A percentile compares a stretch with the other conserved stretches of the same genome.
Conservation (phyloP, 2,329 filamentous ascomycete genomes). For the Rachicladosporium sp. region DNA sequence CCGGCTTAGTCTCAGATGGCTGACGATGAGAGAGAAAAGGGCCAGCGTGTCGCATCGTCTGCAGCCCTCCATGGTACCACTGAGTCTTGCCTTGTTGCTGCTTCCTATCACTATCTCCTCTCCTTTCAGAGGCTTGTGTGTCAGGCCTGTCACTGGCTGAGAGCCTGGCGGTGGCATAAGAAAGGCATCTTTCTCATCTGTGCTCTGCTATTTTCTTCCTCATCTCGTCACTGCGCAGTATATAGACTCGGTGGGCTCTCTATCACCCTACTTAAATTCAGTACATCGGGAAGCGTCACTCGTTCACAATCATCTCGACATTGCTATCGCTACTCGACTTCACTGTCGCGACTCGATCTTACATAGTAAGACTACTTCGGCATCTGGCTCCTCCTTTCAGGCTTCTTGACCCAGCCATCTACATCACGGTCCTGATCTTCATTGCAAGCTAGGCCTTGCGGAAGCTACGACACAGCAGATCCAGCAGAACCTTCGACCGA, state of each 20-base stretch:
- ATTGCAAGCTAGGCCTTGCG: too few relatives aligned
- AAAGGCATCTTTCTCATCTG: conserved; percentile 10
- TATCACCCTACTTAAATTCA: too few relatives aligned
- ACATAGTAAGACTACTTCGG: too few relatives aligned
- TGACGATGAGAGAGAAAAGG: conserved; percentile 14
- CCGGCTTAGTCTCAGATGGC: conserved; percentile 7
- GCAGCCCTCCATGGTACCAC: conserved; percentile 22
- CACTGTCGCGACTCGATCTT: too few relatives aligned
- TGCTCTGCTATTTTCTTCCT: conserved; percentile 4
- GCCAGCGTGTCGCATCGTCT: conserved; percentile 19
- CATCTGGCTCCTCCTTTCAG: too few relatives aligned
- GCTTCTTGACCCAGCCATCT: too few relatives aligned
- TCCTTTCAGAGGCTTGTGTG: conserved; percentile 19
- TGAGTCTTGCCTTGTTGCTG: conserved; percentile 22
- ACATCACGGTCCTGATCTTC: too few relatives aligned
- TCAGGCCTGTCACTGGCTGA: conserved; percentile 23
- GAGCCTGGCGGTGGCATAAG: conserved; percentile 15
- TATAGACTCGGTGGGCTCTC: background rate
- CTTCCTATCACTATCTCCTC: conserved; percentile 15
- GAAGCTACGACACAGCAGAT: too few relatives aligned
- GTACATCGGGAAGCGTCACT: too few relatives aligned
- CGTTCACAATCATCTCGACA: too few relatives aligned
- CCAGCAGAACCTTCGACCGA: too few relatives aligned
- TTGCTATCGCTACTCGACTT: too few relatives aligned
- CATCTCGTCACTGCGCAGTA: conserved; percentile 5